Percentiles rank a stretch among this genome's conserved stretches.
phyloP scores from a whole-genome alignment of 2,329 filamentous ascomycete genomes.

The Ceratocystis ficicola region DNA sequence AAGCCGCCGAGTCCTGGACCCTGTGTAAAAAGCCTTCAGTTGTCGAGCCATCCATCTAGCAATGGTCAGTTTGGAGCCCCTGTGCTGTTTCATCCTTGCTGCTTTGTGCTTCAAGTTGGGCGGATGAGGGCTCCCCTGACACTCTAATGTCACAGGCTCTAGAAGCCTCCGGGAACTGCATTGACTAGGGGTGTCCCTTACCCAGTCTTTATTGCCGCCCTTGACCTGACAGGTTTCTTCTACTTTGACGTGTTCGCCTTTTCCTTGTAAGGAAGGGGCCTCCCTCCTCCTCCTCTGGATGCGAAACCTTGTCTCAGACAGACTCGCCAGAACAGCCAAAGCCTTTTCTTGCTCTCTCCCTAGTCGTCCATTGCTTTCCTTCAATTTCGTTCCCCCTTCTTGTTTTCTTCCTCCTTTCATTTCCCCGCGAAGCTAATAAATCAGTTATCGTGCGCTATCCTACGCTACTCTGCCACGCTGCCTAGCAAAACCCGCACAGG shows the following conservation, averaged over 20 bases:
- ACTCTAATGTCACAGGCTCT: background rate
- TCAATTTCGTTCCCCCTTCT: slow-evolving; percentile 16
- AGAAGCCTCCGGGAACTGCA: background rate
- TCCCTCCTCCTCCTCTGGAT: background rate
- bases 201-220: background rate
- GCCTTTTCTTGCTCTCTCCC: slow-evolving; percentile 2
- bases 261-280: background rate
- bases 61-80: background rate
- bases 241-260: background rate
- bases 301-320: slow-evolving; percentile 11
- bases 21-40: no score
- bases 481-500: no score
- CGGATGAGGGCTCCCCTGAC: background rate
- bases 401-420: background rate
- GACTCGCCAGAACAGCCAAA: background rate
- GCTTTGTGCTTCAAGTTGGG: background rate
- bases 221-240: background rate
- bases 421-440: background rate
- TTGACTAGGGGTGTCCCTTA: background rate
- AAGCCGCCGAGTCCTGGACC: no score
- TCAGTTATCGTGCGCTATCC: background rate
- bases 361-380: background rate
- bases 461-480: background rate
- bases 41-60: no score
- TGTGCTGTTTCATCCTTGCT: slow-evolving; percentile 10